phyloP scores from a whole-genome alignment of 2,329 filamentous ascomycete genomes.

The Fusarium floridanum region DNA sequence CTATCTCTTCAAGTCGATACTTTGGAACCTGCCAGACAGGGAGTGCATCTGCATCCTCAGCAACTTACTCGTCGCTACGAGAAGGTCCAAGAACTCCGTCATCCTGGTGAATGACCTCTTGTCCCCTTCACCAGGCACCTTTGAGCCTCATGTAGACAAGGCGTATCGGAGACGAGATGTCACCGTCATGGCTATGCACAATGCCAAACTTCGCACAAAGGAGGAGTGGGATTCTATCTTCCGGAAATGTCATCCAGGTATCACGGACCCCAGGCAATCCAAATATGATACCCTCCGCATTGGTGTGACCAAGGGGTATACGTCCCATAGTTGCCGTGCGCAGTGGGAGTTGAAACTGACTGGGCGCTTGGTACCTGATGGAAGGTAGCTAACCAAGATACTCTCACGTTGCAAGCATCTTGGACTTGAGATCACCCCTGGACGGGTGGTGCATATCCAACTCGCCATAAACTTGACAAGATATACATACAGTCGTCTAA shows the following conservation, averaged over 20 bases:
- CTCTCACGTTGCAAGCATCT: neutral
- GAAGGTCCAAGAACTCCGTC: neutral
- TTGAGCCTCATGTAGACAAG: conserved; percentile 27
- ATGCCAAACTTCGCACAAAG: conserved; percentile 32
- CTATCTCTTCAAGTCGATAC: conserved; percentile 29
- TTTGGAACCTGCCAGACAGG: conserved; percentile 34
- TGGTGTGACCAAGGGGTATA: conserved; percentile 1
- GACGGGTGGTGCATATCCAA: neutral
- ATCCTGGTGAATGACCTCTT: conserved; percentile 36
- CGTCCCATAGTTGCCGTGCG: conserved; percentile 35
- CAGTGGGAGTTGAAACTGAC: conserved; percentile 24
- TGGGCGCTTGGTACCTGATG: neutral
- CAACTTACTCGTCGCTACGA: conserved; percentile 49
- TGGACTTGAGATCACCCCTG: neutral
- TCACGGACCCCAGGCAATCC: neutral
- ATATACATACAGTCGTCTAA: neutral
- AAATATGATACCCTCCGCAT: conserved; percentile 5
- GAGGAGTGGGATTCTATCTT: conserved; percentile 31
- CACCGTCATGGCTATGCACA: conserved; percentile 42
- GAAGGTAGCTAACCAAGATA: neutral
- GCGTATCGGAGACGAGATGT: conserved; percentile 38
- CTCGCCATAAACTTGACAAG: neutral
- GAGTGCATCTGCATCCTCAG: conserved; percentile 36
- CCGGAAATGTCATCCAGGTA: neutral
- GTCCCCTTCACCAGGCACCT: conserved; percentile 25